A percentile compares a stretch with the other conserved stretches of the same genome.
Conservation (phyloP, 2,329 filamentous ascomycete species). For the Botryotinia calthae region DNA sequence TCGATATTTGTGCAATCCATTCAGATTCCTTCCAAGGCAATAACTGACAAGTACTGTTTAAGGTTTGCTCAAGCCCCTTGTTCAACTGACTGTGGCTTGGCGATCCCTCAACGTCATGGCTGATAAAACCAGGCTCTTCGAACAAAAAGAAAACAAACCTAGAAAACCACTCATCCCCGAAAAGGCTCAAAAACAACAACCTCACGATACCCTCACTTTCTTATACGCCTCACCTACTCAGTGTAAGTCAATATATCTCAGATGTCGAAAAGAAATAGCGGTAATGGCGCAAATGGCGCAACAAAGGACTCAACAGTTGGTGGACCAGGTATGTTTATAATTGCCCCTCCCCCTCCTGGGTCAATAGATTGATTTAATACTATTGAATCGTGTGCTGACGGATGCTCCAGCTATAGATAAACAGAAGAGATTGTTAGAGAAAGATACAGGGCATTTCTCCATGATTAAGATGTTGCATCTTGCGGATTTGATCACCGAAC, state of each 20-base stretch:
- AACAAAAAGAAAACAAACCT: slow-evolving; percentile 16
- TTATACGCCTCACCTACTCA: neutral
- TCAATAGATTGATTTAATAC: neutral
- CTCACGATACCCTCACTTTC: neutral
- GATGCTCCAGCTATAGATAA: slow-evolving; percentile 61
- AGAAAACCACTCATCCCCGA: neutral
- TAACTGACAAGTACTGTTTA: neutral
- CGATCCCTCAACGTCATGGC: slow-evolving; percentile 20
- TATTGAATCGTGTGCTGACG: slow-evolving; percentile 23
- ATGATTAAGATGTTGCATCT: slow-evolving; percentile 69
- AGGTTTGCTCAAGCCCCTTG: slow-evolving; percentile 12
- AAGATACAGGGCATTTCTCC: slow-evolving; percentile 71
- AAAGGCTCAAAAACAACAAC: slow-evolving; percentile 6
- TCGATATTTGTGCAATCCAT: neutral
- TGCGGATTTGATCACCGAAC: slow-evolving; percentile 78
- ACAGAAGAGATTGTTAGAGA: slow-evolving; percentile 69
- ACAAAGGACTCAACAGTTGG: slow-evolving; percentile 45
- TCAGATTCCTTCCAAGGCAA: slow-evolving; percentile 1
- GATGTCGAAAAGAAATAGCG: slow-evolving; percentile 64
- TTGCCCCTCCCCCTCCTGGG: slow-evolving; percentile 7
- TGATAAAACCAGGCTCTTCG: slow-evolving; percentile 19
- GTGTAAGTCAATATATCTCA: neutral
- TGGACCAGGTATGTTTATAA: slow-evolving; percentile 44
- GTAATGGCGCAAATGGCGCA: slow-evolving; percentile 48
- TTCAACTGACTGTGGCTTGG: slow-evolving; percentile 14